Conservation (phyloP, 1,139 yeast genomes). For the Debaryomyces fabryi region DNA sequence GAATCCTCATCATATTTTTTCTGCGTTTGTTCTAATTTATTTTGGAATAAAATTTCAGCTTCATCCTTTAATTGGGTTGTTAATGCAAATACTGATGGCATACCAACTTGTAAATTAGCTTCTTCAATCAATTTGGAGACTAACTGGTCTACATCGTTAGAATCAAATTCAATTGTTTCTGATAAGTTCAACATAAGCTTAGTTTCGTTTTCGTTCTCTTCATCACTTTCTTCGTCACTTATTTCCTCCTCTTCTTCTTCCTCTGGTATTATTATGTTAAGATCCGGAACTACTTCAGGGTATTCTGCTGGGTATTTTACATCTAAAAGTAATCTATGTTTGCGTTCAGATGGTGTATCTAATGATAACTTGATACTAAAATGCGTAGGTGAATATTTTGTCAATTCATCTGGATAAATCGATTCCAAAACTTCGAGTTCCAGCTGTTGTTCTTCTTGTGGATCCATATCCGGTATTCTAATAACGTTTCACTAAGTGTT, state of each 20-base stretch:
- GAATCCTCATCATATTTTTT: conserved; percentile 59
- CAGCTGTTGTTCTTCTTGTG: conserved; percentile 72
- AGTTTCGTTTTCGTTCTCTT: conserved; percentile 48
- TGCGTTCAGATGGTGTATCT: conserved; percentile 61
- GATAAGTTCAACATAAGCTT: conserved; percentile 53
- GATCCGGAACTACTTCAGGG: conserved; percentile 68
- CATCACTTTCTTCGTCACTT: conserved; percentile 40
- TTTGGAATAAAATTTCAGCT: conserved; percentile 66
- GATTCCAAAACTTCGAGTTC: conserved; percentile 84
- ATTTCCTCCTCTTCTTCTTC: conserved; percentile 37
- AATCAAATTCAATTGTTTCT: conserved; percentile 56
- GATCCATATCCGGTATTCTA: conserved; percentile 56
- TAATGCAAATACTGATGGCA: conserved; percentile 84
- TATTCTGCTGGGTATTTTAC: conserved; percentile 72
- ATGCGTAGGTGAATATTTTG: conserved; percentile 40
- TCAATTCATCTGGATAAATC: conserved; percentile 89
- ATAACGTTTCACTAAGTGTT: background rate
- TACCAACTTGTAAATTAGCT: conserved; percentile 79
- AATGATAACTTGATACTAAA: conserved; percentile 52
- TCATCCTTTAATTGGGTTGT: conserved; percentile 77
- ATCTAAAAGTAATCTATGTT: conserved; percentile 52
- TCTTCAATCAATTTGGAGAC: conserved; percentile 51
- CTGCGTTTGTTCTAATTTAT: conserved; percentile 59
- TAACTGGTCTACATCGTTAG: conserved; percentile 46
- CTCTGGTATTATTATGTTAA: conserved; percentile 45